Percentiles rank a stretch among this genome's conserved stretches.
Evolutionary conservation across 2,329 filamentous ascomycete species (phyloP).

Genomic region (Stachybotrys elegans): DNA sequence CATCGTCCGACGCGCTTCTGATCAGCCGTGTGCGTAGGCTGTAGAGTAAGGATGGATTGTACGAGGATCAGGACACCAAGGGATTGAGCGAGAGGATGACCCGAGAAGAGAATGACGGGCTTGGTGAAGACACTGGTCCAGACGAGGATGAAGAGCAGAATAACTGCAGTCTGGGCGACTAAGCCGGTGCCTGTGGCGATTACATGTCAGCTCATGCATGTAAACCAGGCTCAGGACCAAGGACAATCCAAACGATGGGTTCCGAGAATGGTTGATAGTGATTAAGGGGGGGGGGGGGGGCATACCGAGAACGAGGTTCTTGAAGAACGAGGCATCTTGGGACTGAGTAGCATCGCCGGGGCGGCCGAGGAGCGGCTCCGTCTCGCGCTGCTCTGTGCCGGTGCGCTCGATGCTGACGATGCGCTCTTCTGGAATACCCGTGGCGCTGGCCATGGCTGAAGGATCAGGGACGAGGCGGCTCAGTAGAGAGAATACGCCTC

Average conservation of each 20-base stretch:
- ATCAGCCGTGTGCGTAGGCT: conserved; percentile 72
- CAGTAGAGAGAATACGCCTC: too few relatives aligned
- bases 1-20: conserved; percentile 63
- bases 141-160: conserved; percentile 70
- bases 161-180: conserved; percentile 71
- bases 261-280: too few relatives aligned
- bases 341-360: conserved; percentile 70
- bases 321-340: conserved; percentile 56
- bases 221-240: too few relatives aligned
- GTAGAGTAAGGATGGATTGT: conserved; percentile 77
- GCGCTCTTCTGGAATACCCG: conserved; percentile 55
- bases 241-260: too few relatives aligned
- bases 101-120: conserved; percentile 74
- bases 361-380: conserved; percentile 42
- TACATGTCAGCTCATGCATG: conserved; percentile 1
- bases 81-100: conserved; percentile 71
- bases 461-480: too few relatives aligned
- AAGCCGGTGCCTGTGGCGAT: conserved; percentile 64
- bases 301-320: conserved; percentile 72
- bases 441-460: conserved; percentile 60
- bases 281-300: conserved; percentile 4
- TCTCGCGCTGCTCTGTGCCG: conserved; percentile 25
- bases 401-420: conserved; percentile 16
- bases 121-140: conserved; percentile 73
- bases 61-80: conserved; percentile 68